Evolutionary conservation across 495 filamentous ascomycete genomes (phyloP), one percentile per base, ranked within the genome.

Genomic region (Penicillium subrubescens): DNA sequence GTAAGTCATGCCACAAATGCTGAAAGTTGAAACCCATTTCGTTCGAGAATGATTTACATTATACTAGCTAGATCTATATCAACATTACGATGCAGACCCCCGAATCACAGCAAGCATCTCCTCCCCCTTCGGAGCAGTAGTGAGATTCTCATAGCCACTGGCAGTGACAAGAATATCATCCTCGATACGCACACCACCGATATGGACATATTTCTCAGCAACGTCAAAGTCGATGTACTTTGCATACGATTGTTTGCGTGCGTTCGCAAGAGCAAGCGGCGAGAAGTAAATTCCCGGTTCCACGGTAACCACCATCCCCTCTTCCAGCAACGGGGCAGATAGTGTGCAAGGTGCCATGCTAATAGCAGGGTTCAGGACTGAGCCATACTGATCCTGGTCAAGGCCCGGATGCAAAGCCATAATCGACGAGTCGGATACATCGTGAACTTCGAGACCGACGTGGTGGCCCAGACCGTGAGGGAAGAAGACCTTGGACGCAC

Each of bases 241-340:
- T 60, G 92, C 89, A 52, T 81, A 71, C 0, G 86, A 81, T 65
- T 88, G 81, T 23, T 81, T 81, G 35, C 92, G 82, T 67, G 88
- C 94, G 59, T 92, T 92, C 35, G 88, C 86, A 60, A 99, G 88
- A 57, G 96, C 96, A 68, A 94, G 92, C 12, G 86, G 81, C 71
- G 93, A 96, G 70, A 98, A 99, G 77, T 92, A 92, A 75, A 98
- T 85, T 25, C 94, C 94, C 11, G 93, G 93, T 75, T 97, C 92
- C 50, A 98, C 84, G 0, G 93, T 96, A 17, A 97, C 85, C 17
- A 96, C 85, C 89, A 93, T 92, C 23, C 86, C 84, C 60, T 87
- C 82, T 64, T 86, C 81, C 57, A 96, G 73, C 55, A 73, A 68
- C 57, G 83, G 80, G 8, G 71, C 71, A n/a, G 76, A 74, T 1